phyloP scores from a whole-genome alignment of 2,329 filamentous ascomycete species.

The Pseudodiploospora longispora region DNA sequence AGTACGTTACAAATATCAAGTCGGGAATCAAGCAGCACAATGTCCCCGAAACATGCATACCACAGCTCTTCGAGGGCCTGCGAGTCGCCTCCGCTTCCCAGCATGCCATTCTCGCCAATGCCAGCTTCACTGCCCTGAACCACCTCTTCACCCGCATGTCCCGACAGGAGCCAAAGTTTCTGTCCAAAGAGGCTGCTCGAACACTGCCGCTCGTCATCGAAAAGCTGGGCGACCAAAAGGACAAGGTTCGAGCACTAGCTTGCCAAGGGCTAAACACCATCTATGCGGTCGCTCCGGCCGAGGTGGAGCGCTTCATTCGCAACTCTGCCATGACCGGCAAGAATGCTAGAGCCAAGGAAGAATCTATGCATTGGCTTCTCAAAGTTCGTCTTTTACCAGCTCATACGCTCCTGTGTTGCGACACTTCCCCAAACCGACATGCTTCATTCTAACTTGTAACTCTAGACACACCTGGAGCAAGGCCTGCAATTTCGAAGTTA shows the following conservation, averaged over 20 bases:
- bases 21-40: conserved; percentile 88
- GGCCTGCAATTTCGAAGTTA: conserved; percentile 75
- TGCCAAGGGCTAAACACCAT: conserved; percentile 70
- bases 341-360: conserved; percentile 78
- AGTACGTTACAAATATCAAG: conserved; percentile 67
- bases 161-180: conserved; percentile 71
- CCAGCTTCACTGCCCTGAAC: conserved; percentile 79
- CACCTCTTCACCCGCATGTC: conserved; percentile 81
- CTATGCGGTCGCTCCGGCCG: conserved; percentile 58
- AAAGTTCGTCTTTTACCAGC: conserved; percentile 42
- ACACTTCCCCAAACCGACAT: not conserved
- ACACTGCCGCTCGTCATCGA: conserved; percentile 73
- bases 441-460: conserved; percentile 14
- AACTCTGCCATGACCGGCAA: conserved; percentile 71
- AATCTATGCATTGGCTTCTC: conserved; percentile 75
- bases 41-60: conserved; percentile 66
- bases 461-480: conserved; percentile 71
- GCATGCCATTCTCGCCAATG: conserved; percentile 69
- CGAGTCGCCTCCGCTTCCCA: conserved; percentile 67
- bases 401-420: not conserved
- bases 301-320: conserved; percentile 74
- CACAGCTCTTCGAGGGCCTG: conserved; percentile 73
- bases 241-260: conserved; percentile 71
- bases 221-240: conserved; percentile 79
- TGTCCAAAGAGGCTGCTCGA: conserved; percentile 60